These are phyloP conservation scores for Lichtheimia hyalospora DNA, from an alignment of 371 early-diverging fungal species.

Conservation along the genomic window DNA sequence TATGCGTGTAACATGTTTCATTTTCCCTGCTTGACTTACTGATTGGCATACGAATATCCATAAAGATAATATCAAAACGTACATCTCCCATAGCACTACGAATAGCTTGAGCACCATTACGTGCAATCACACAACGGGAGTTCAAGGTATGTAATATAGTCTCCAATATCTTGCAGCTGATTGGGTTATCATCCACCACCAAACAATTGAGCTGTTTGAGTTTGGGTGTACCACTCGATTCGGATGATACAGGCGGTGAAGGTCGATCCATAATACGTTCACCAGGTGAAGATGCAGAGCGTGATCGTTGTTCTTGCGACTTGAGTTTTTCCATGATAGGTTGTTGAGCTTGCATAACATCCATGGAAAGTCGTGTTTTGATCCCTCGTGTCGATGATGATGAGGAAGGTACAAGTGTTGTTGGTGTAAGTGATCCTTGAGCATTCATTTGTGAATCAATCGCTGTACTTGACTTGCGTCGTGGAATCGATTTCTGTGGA, in stretches of 20 bases:
- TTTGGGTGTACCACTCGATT: slow-evolving; percentile 2
- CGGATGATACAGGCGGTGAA: slow-evolving; percentile 1
- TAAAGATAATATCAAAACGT: slow-evolving; percentile 89
- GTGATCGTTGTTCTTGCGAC: slow-evolving; percentile 4
- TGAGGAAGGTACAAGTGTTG: slow-evolving; percentile 5
- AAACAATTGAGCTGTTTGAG: slow-evolving; percentile 51
- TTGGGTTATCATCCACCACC: slow-evolving; percentile 91
- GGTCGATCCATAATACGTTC: slow-evolving; percentile 7
- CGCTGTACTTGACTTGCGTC: background rate
- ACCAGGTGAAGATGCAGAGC: slow-evolving; percentile 19
- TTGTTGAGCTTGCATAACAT: background rate
- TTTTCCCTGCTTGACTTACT: slow-evolving; percentile 63
- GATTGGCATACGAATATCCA: slow-evolving; percentile 93
- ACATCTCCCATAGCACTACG: slow-evolving; percentile 86
- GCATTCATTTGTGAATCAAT: too few relatives aligned
- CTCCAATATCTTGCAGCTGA: slow-evolving; percentile 85
- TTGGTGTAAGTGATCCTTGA: background rate
- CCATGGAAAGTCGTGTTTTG: background rate
- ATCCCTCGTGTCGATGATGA: slow-evolving; percentile 10
- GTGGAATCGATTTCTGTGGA: background rate
- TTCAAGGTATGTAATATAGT: slow-evolving; percentile 73
- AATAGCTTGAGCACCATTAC: slow-evolving; percentile 90
- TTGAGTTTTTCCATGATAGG: background rate
- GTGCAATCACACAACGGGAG: slow-evolving; percentile 78
- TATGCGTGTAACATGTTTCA: background rate